Evolutionary conservation across 2,329 filamentous ascomycete species (phyloP), one percentile per base, ranked within the genome.

Genomic region (Curvularia verruculosa): DNA sequence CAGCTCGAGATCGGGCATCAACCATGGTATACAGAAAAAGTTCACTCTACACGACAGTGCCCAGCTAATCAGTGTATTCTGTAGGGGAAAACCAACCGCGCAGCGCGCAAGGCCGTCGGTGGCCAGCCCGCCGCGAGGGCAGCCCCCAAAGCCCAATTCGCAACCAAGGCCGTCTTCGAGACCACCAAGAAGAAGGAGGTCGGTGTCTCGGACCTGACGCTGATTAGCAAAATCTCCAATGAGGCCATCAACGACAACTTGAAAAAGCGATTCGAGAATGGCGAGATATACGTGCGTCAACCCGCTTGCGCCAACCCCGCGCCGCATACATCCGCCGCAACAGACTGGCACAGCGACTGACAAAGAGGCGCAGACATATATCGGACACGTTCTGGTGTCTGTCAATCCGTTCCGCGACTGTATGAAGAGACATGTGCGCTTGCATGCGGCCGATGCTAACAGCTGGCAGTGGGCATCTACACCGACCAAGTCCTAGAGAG

Each of bases 191-290:
- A 98, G 88, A 98, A 96, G 85, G 93, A 99, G 79, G 95, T 99
- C 69, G 95, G 95, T 66, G 95, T 99, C 52, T 97, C 95, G 53
- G 95, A 99, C 83, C 85, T 99, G 76, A 99, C 95, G 3, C 83
- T 99, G 71, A 89, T 99, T 75, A 97, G 93, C 83, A 98, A 98
- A 79, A 96, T 99, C 65, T 96, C 93, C 66, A 98, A 99, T 78
- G 95, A 99, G 78, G 93, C 94, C 60, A 99, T 99, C 83, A 99
- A 99, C 81, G 95, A 98, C 56, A 99, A 99, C 78, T 78, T 99
- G 77, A 96, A 97, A 84, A 96, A 98, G 82, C 88, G 95, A 61
- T 99, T 99, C 79, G 92, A 98, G 76, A 93, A 94, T 83, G 89
- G 85, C 77, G 94, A 99, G 80, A 99, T 99, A 77, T 99, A 99